These are phyloP conservation scores for Pseudogymnoascus verrucosus DNA, from an alignment of 2,329 filamentous ascomycete genomes.

Conservation along the genomic window DNA sequence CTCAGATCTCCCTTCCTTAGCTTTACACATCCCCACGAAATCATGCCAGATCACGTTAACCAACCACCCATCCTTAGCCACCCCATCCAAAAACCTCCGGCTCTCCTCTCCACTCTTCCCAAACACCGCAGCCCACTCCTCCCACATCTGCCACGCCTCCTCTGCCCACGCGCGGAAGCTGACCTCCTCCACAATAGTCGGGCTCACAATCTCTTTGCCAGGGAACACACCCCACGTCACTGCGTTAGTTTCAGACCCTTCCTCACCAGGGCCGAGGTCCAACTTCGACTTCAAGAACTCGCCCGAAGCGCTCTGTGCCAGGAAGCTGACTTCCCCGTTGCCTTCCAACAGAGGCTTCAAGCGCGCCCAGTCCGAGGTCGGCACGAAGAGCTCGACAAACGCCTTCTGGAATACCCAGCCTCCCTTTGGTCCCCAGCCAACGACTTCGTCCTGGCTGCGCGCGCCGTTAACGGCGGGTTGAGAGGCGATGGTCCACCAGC, in stretches of 20 bases:
- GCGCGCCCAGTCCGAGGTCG: conserved; percentile 59
- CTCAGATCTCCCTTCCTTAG: conserved; percentile 23
- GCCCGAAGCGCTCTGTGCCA: conserved; percentile 71
- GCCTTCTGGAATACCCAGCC: conserved; percentile 98
- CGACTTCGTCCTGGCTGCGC: conserved; percentile 65
- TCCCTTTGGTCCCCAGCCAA: conserved; percentile 87
- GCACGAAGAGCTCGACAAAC: conserved; percentile 93
- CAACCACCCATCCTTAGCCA: conserved; percentile 69
- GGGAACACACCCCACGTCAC: conserved; percentile 97
- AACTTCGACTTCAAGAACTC: conserved; percentile 49
- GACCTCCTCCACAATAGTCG: conserved; percentile 93
- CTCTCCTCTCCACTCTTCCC: conserved; percentile 58
- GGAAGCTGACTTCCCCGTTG: conserved; percentile 70
- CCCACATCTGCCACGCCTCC: conserved; percentile 93
- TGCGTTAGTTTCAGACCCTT: conserved; percentile 69
- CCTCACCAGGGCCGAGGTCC: neutral
- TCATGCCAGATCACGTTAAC: conserved; percentile 86
- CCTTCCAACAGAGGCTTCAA: conserved; percentile 60
- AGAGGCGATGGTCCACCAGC: conserved; percentile 95
- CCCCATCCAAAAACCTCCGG: conserved; percentile 59
- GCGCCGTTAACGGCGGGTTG: conserved; percentile 90
- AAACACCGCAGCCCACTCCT: conserved; percentile 87
- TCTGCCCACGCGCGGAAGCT: conserved; percentile 92
- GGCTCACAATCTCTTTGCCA: conserved; percentile 91
- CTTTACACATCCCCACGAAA: conserved; percentile 47